Evolutionary conservation across 176 grass and related monocot species (phyloP).

Genomic region (Alopecurus myosuroides): DNA sequence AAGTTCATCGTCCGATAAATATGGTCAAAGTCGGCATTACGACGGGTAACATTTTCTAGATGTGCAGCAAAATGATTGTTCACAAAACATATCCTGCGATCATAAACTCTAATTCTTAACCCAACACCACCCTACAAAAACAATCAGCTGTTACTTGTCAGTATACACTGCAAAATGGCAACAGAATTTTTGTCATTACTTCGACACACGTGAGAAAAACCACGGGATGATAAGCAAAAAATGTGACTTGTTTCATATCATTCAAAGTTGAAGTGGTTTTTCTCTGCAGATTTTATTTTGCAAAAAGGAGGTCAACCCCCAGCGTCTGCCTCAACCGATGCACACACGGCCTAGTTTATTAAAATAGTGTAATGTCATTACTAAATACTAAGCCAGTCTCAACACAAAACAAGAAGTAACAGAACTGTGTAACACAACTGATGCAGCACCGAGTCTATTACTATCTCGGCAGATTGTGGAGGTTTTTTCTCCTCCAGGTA

Average conservation of each 20-base stretch:
- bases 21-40: constrained; percentile 85
- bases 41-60: constrained; percentile 70
- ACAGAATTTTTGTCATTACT: neutral
- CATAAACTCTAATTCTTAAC: constrained; percentile 88
- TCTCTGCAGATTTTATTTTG: neutral
- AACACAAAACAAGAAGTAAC: neutral
- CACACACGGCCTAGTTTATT: neutral
- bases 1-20: constrained; percentile 73
- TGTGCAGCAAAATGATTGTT: constrained; percentile 94
- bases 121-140: constrained; percentile 77
- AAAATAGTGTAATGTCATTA: neutral
- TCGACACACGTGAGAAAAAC: neutral
- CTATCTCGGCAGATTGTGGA: neutral
- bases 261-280: neutral
- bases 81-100: constrained; percentile 81
- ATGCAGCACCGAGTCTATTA: neutral
- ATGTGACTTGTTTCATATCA: neutral
- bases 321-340: neutral
- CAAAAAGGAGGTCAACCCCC: neutral
- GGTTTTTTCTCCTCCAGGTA: neutral
- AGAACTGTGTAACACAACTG: neutral
- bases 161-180: neutral
- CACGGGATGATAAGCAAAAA: neutral
- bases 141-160: constrained; percentile 18
- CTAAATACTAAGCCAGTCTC: neutral